Evolutionary conservation across 108 stramenopile species (phyloP).

Genomic region (Nitzschia sp.): DNA sequence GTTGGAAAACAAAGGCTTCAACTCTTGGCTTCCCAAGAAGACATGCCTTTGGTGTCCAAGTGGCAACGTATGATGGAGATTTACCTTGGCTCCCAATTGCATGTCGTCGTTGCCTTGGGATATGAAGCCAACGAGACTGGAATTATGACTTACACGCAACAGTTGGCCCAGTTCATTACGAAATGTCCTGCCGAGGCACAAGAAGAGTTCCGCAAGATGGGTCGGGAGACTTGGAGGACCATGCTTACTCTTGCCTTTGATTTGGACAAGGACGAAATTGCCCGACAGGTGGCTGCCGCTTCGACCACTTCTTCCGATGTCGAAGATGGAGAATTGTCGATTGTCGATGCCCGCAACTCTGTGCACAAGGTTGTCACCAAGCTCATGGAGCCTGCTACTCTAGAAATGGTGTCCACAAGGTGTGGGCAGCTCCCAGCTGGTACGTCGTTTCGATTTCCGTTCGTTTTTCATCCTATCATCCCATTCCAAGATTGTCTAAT

Average conservation of each 20-base stretch:
- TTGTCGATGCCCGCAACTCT: slow-evolving; percentile 78
- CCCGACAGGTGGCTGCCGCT: slow-evolving; percentile 17
- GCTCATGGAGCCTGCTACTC: slow-evolving; percentile 61
- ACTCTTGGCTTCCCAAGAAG: slow-evolving; percentile 39
- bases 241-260: slow-evolving; percentile 68
- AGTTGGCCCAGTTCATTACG: slow-evolving; percentile 50
- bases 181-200: slow-evolving; percentile 43
- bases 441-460: slow-evolving; percentile 7
- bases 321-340: slow-evolving; percentile 38
- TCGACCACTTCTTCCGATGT: background rate
- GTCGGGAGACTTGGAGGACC: slow-evolving; percentile 71
- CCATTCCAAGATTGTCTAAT: too few relatives aligned
- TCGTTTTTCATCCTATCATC: too few relatives aligned
- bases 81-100: slow-evolving; percentile 72
- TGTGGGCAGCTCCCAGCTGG: slow-evolving; percentile 40
- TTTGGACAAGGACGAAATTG: slow-evolving; percentile 37
- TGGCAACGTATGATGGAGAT: slow-evolving; percentile 89
- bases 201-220: slow-evolving; percentile 49
- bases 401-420: slow-evolving; percentile 58
- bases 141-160: slow-evolving; percentile 70
- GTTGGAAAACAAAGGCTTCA: slow-evolving; percentile 54
- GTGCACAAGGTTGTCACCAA: slow-evolving; percentile 79
- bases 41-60: slow-evolving; percentile 52
- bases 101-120: slow-evolving; percentile 71
- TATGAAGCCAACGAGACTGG: slow-evolving; percentile 74